Base-by-base conservation (phyloP, 176 grass and related monocot genomes). In the Saccharum spontaneum region DNA sequence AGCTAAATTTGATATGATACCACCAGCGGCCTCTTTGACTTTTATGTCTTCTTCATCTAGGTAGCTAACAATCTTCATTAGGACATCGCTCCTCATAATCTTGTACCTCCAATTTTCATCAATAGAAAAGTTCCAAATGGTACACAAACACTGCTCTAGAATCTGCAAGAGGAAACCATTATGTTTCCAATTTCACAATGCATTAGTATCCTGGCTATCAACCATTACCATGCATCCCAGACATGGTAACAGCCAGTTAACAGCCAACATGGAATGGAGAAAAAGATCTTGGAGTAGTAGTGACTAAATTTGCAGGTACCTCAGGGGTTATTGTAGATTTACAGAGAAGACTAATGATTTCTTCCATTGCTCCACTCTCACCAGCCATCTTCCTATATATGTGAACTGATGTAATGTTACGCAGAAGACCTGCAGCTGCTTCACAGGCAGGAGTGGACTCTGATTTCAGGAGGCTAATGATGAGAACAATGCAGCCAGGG, bases 81-180 rank as follows among this genome's bases (percentile, higher is more conserved):
- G 86, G 20, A 90, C 18, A 81, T 77, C 88, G 75, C 64, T 87
- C 43, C 76, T 76, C 40, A 89, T 61, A 92, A 94, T 90, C 24
- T 89, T 92, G 55, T 46, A 34, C 16, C 90, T 90, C 60, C 73
- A 82, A 13, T 83, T 88, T 46, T 92, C 85, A 78, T 92, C 90
- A 17, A 75, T 84, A 78, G 93, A 94, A 44, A 94, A 92, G 71
- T 90, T 94, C 93, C 93, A 94, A 72, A 94, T 78, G 6, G 85
- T 88, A 84, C 84, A 92, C 31, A 94, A 85, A 65, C 78, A 76
- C 86, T 92, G 93, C 52, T 90, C 90, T 75, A 84, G 86, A 33
- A 88, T 89, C 92, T 94, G 87, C 67, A 87, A 48, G 48, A 64
- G 44, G 73, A 86, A 17, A 82, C 70, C 23, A 64, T 22, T 17